These are phyloP conservation scores for Cyclostephanos tholiformis DNA, from an alignment of 108 stramenopile genomes.

Conservation along the genomic window DNA sequence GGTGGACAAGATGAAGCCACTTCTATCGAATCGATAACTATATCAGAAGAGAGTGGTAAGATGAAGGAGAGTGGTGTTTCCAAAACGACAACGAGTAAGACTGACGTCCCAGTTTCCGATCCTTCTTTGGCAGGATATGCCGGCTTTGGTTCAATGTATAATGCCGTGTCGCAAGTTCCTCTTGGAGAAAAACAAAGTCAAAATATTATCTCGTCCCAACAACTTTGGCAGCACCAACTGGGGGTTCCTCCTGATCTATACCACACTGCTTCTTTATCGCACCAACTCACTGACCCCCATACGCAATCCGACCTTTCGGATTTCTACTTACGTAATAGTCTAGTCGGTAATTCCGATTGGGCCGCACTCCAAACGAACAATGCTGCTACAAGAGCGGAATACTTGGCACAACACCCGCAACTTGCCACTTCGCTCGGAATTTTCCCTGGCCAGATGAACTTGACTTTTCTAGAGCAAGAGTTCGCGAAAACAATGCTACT, in stretches of 20 bases:
- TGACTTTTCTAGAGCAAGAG: constrained; percentile 26
- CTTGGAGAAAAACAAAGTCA: constrained; percentile 8
- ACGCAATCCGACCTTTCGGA: constrained; percentile 24
- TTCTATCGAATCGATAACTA: constrained; percentile 8
- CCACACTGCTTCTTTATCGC: constrained; percentile 1
- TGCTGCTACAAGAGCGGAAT: constrained; percentile 1
- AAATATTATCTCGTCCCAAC: constrained; percentile 31
- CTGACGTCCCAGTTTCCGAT: constrained; percentile 12
- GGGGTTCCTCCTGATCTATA: constrained; percentile 9
- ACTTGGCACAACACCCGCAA: constrained; percentile 17
- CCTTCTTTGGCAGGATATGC: constrained; percentile 33
- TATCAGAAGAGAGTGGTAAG: neutral
- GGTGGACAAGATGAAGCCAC: constrained; percentile 21
- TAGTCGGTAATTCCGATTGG: constrained; percentile 18
- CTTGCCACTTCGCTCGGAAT: constrained; percentile 13
- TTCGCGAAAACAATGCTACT: constrained; percentile 44
- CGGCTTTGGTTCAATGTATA: constrained; percentile 10
- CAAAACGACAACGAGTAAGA: neutral
- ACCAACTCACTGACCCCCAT: constrained; percentile 21
- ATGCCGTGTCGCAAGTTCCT: constrained; percentile 17
- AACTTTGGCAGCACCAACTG: constrained; percentile 22
- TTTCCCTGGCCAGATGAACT: constrained; percentile 29
- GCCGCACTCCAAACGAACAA: constrained; percentile 4
- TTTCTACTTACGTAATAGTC: constrained; percentile 23
- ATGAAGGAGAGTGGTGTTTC: constrained; percentile 21